Evolutionary conservation across 495 filamentous ascomycete genomes (phyloP), one percentile per base, ranked within the genome.

Genomic region (Podospora pseudocomata): DNA sequence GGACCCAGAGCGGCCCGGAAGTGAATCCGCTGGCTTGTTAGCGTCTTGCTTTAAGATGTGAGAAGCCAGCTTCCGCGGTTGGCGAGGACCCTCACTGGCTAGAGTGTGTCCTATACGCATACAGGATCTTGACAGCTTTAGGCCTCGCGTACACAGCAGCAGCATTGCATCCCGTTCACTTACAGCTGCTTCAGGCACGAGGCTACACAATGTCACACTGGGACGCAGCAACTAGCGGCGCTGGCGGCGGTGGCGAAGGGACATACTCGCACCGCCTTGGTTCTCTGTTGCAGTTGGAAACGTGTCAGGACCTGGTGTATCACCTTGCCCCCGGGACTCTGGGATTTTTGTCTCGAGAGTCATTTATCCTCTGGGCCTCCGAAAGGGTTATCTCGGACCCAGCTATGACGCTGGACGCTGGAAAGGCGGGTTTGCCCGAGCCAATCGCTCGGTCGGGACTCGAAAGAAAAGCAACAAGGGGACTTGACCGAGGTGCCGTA

Each of bases 401-500:
- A 16, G 39, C 39, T 49, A 49, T 49, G 39, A 49, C 39, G 39
- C 39, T 58, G 55, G 18, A 58, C 18, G 23, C 55, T 26, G 55
- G 55, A 58, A 23, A 49, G 55, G 23, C 23, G 5, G 18, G 55
- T 20, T n/a, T 26, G n/a, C 55, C 55, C 16, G 19, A 58, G 27
- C 60, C 60, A 62, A 62, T 62, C 60, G 30, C 55, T 26, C 55
- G 4, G n/a, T 58, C 27, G 19, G 27, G 16, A 62, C 27, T 18
- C 4, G 60, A 18, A 60, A 32, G 60, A 5, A 34, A 62, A 19
- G n/a, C 55, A 19, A 49, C 4, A 20, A 58, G n/a, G 16, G 26
- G 56, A 62, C 26, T 26, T 62, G 26, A 1, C 60, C 60, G 30
- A 62, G 23, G 60, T 34, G 18, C 60, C 60, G 30, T 62, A 62